Evolutionary conservation across 495 filamentous ascomycete species (phyloP).

Genomic region (Cladorrhinum samala): DNA sequence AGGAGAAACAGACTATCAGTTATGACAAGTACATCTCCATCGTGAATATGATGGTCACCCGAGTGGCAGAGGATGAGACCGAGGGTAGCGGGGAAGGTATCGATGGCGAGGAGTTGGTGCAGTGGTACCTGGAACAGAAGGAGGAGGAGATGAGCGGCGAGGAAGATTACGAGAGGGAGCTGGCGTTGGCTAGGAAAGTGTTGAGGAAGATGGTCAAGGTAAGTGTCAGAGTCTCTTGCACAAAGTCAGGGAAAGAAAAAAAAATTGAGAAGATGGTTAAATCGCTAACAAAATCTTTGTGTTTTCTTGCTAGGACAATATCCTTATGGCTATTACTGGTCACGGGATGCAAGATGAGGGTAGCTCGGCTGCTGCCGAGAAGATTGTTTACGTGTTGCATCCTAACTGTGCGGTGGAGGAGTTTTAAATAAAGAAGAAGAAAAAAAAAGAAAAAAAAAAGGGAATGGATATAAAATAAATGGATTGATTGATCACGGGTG

Average conservation of each 20-base stretch:
- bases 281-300: slow-evolving; percentile 11
- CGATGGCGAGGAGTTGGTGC: slow-evolving; percentile 74
- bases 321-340: slow-evolving; percentile 86
- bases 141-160: slow-evolving; percentile 74
- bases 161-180: slow-evolving; percentile 74
- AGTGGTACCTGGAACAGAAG: slow-evolving; percentile 94
- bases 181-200: slow-evolving; percentile 74
- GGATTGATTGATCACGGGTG: too few relatives aligned
- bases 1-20: slow-evolving; percentile 79
- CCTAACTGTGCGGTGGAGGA: slow-evolving; percentile 84
- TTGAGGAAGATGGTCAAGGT: slow-evolving; percentile 96
- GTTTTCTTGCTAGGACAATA: slow-evolving; percentile 91
- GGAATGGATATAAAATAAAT: too few relatives aligned
- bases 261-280: background rate
- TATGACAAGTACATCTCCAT: slow-evolving; percentile 94
- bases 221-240: slow-evolving; percentile 29
- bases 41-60: slow-evolving; percentile 72
- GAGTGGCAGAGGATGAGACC: slow-evolving; percentile 67
- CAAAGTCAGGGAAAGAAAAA: background rate
- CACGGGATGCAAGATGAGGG: slow-evolving; percentile 59
- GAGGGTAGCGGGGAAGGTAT: slow-evolving; percentile 76
- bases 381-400: slow-evolving; percentile 83
- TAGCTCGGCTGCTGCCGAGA: slow-evolving; percentile 36
- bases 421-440: too few relatives aligned
- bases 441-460: too few relatives aligned